phyloP scores from a whole-genome alignment of 345 rosid genomes.

The Atalantia buxifolia region DNA sequence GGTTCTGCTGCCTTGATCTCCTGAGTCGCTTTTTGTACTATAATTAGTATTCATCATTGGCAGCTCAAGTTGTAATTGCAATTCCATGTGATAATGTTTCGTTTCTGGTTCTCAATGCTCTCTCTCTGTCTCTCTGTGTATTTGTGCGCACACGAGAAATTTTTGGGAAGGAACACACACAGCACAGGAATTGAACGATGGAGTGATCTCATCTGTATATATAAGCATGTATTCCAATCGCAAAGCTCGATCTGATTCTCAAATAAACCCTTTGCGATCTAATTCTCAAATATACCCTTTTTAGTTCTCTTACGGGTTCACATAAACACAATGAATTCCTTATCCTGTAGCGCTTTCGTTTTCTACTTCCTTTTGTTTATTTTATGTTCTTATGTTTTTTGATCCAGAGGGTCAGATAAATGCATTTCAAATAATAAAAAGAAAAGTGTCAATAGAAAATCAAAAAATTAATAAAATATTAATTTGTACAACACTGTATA shows the following conservation, averaged over 20 bases:
- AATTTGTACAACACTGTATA: too few species aligned
- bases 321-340: too few species aligned
- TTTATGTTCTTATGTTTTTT: too few species aligned
- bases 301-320: too few species aligned
- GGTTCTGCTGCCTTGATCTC: background rate
- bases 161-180: background rate
- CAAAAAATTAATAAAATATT: too few species aligned
- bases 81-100: background rate
- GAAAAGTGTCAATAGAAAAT: too few species aligned
- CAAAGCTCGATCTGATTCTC: background rate
- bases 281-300: too few species aligned
- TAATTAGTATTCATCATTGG: background rate
- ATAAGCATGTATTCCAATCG: background rate
- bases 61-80: constrained; percentile 7
- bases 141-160: too few species aligned
- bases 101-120: background rate
- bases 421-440: too few species aligned
- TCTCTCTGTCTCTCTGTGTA: background rate
- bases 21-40: background rate
- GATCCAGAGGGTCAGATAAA: too few species aligned
- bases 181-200: background rate
- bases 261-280: background rate
- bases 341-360: too few species aligned
- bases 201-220: background rate
- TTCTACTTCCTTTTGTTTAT: too few species aligned